Conservation (phyloP, 2,329 filamentous ascomycete species). For the Nothophaeocryptopus gaeumannii region DNA sequence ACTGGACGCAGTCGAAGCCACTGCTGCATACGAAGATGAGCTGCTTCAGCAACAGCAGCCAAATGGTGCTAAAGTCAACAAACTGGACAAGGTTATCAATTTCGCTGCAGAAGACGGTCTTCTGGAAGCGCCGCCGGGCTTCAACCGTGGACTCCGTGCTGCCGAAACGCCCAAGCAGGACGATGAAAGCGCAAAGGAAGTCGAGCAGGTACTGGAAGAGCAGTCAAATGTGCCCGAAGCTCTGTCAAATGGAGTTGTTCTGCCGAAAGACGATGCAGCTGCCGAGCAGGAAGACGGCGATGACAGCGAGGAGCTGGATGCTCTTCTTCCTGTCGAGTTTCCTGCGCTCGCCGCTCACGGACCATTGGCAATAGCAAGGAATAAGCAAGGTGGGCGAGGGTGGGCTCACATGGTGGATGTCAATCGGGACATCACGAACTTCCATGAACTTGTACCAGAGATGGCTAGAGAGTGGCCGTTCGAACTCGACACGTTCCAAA, state of each 20-base stretch:
- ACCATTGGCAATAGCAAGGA: slow-evolving; percentile 67
- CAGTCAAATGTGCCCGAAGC: slow-evolving; percentile 44
- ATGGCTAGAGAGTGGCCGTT: slow-evolving; percentile 98
- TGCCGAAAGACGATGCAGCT: slow-evolving; percentile 41
- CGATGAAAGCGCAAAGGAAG: slow-evolving; percentile 59
- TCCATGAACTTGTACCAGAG: slow-evolving; percentile 86
- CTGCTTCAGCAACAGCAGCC: slow-evolving; percentile 51
- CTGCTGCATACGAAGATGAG: slow-evolving; percentile 79
- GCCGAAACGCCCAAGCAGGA: slow-evolving; percentile 57
- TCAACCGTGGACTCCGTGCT: slow-evolving; percentile 74
- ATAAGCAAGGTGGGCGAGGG: slow-evolving; percentile 74
- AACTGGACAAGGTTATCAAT: slow-evolving; percentile 81
- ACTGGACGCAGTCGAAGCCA: slow-evolving; percentile 78
- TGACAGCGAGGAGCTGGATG: slow-evolving; percentile 67
- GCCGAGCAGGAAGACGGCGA: slow-evolving; percentile 38
- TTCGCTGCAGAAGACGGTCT: slow-evolving; percentile 74
- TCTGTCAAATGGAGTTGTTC: slow-evolving; percentile 33
- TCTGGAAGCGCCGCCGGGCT: slow-evolving; percentile 77
- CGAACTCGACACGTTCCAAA: slow-evolving; percentile 96
- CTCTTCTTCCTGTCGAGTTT: slow-evolving; percentile 86
- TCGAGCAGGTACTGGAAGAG: slow-evolving; percentile 62
- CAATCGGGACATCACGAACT: slow-evolving; percentile 89
- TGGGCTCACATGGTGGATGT: slow-evolving; percentile 99
- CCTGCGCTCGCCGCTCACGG: slow-evolving; percentile 82
- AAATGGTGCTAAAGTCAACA: slow-evolving; percentile 43